phyloP scores from a whole-genome alignment of 2,329 filamentous ascomycete species.

The Myriosclerotinia curreyana region DNA sequence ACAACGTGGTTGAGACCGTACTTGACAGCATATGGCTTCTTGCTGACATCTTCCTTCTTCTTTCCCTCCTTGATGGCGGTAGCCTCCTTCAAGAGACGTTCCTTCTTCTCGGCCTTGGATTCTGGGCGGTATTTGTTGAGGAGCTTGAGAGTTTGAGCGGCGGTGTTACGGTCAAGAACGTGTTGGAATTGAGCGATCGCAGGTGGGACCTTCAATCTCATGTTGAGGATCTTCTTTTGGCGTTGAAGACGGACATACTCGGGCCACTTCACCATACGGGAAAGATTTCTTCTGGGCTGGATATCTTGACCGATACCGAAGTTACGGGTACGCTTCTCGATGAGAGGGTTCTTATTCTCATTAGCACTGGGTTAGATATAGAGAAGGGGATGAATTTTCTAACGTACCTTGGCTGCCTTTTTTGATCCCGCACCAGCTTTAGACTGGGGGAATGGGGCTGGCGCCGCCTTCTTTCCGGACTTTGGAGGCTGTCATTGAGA shows the following conservation, averaged over 20 bases:
- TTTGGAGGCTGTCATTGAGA: slow-evolving; percentile 99
- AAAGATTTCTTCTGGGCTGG: slow-evolving; percentile 92
- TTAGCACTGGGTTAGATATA: slow-evolving; percentile 27
- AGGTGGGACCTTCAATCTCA: slow-evolving; percentile 97
- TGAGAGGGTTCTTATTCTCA: slow-evolving; percentile 80
- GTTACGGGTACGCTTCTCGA: slow-evolving; percentile 98
- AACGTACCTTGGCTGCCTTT: slow-evolving; percentile 93
- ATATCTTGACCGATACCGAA: slow-evolving; percentile 99
- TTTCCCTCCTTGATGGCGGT: slow-evolving; percentile 97
- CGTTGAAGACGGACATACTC: slow-evolving; percentile 94
- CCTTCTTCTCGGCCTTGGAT: slow-evolving; percentile 99
- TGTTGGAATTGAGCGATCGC: slow-evolving; percentile 97
- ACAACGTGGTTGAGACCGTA: slow-evolving; percentile 99
- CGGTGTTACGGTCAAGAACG: slow-evolving; percentile 94
- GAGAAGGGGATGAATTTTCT: slow-evolving; percentile 22
- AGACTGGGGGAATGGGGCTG: slow-evolving; percentile 92
- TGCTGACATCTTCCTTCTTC: slow-evolving; percentile 99
- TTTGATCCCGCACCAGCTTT: slow-evolving; percentile 79
- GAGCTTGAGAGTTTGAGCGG: slow-evolving; percentile 96
- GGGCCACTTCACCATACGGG: slow-evolving; percentile 99
- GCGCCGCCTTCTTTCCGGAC: slow-evolving; percentile 92
- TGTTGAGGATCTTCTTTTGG: slow-evolving; percentile 89
- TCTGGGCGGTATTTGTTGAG: slow-evolving; percentile 99
- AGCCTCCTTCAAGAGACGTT: slow-evolving; percentile 96
- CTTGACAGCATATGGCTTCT: slow-evolving; percentile 99